A percentile compares a stretch with the other conserved stretches of the same genome.
Conservation (phyloP, 768 basidiomycete genomes). For the Solioccasus polychromus region DNA sequence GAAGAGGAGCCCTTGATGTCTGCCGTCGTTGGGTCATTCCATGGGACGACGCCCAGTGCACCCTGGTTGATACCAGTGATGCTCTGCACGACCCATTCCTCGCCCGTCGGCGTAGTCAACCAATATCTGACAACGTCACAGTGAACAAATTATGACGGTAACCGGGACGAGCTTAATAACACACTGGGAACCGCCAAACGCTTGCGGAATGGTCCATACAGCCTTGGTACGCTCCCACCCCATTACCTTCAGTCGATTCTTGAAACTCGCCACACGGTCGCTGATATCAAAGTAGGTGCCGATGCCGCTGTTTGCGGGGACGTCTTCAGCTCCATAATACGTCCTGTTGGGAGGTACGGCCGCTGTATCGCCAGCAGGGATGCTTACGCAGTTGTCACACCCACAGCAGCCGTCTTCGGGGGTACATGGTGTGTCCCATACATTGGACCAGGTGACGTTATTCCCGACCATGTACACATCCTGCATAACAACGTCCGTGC, state of each 20-base stretch:
- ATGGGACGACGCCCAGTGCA: constrained; percentile 48
- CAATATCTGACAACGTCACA: constrained; percentile 45
- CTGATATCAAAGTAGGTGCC: constrained; percentile 62
- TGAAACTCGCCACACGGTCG: constrained; percentile 63
- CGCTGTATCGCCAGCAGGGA: constrained; percentile 38
- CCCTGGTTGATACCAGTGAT: constrained; percentile 72
- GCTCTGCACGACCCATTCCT: constrained; percentile 65
- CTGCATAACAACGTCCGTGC: constrained; percentile 70
- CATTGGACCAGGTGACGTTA: constrained; percentile 60
- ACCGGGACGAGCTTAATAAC: constrained; percentile 18
- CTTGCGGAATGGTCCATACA: constrained; percentile 81
- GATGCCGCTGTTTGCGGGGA: constrained; percentile 31
- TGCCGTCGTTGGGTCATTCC: constrained; percentile 51
- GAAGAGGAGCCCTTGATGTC: constrained; percentile 56
- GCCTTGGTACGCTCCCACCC: constrained; percentile 69
- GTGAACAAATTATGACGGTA: not conserved
- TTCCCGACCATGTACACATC: constrained; percentile 51
- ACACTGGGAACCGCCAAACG: constrained; percentile 48
- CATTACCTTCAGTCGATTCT: constrained; percentile 52
- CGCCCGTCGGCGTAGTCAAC: constrained; percentile 61
- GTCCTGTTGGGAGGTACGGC: constrained; percentile 28
- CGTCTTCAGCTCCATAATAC: constrained; percentile 8
- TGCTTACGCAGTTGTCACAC: constrained; percentile 56
- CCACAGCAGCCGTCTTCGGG: constrained; percentile 70
- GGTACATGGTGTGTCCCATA: constrained; percentile 64